Percentiles rank a stretch among this genome's conserved stretches.
phyloP scores from a whole-genome alignment of 345 rosid species.

The Salix suchowensis region DNA sequence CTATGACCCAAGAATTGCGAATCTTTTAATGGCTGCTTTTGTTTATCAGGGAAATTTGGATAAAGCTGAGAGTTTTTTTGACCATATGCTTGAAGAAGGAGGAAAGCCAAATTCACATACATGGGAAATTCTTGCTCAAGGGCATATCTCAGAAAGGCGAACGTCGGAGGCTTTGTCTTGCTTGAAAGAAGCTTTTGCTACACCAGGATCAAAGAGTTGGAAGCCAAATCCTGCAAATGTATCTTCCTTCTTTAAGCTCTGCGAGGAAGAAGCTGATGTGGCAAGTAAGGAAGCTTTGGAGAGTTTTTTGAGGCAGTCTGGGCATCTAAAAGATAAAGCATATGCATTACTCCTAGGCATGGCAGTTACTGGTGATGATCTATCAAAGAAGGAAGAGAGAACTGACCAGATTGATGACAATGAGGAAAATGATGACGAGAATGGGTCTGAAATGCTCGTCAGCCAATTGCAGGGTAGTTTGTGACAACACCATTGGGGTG shows the following conservation, averaged over 20 bases:
- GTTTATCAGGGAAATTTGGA: constrained; percentile 58
- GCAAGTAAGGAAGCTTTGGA: constrained; percentile 48
- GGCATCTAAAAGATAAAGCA: constrained; percentile 45
- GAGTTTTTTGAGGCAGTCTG: constrained; percentile 49
- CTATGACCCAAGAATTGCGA: constrained; percentile 78
- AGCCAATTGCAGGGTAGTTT: constrained; percentile 41
- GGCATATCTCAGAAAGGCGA: constrained; percentile 49
- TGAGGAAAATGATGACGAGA: constrained; percentile 19
- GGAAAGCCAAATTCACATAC: constrained; percentile 72
- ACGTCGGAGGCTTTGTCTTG: constrained; percentile 54
- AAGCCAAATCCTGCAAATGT: constrained; percentile 58
- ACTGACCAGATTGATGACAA: constrained; percentile 9
- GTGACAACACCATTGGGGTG: constrained; percentile 13
- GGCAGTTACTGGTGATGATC: constrained; percentile 7
- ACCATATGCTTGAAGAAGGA: constrained; percentile 62
- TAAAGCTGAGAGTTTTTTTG: constrained; percentile 52
- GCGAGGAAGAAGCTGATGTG: constrained; percentile 55
- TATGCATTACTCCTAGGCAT: constrained; percentile 47
- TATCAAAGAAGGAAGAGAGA: constrained; percentile 9
- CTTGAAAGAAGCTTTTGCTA: constrained; percentile 58
- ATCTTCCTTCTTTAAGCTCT: constrained; percentile 49
- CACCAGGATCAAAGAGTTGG: constrained; percentile 56
- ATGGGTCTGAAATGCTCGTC: constrained; percentile 35
- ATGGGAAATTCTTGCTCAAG: constrained; percentile 89
- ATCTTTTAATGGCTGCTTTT: constrained; percentile 61